These are phyloP conservation scores for Ocimum tenuiflorum DNA, from an alignment of 257 asterid genomes.

Conservation along the genomic window DNA sequence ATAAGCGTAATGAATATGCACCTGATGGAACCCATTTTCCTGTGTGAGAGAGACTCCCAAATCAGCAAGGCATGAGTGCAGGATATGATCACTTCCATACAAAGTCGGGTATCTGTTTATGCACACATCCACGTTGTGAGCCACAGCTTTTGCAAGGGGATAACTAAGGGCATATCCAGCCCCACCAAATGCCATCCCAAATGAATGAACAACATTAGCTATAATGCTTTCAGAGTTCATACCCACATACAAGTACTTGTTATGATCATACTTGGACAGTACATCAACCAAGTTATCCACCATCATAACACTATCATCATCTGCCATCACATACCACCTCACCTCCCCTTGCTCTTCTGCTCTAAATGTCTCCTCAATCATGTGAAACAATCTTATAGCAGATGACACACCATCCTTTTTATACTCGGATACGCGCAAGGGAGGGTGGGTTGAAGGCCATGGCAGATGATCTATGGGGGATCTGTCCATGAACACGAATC, in stretches of 20 bases:
- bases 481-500: slow-evolving; percentile 27
- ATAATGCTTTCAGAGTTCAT: slow-evolving; percentile 41
- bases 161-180: slow-evolving; percentile 45
- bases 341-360: slow-evolving; percentile 1
- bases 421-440: slow-evolving; percentile 25
- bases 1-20: too few relatives aligned
- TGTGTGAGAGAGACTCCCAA: slow-evolving; percentile 41
- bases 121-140: slow-evolving; percentile 39
- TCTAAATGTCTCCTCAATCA: slow-evolving; percentile 27
- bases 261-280: slow-evolving; percentile 36
- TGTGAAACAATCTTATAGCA: slow-evolving; percentile 24
- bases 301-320: slow-evolving; percentile 43
- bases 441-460: slow-evolving; percentile 29
- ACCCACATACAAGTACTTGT: slow-evolving; percentile 40
- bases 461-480: slow-evolving; percentile 24
- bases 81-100: slow-evolving; percentile 35
- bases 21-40: slow-evolving; percentile 41
- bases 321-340: slow-evolving; percentile 44
- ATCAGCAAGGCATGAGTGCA: slow-evolving; percentile 45
- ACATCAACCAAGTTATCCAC: slow-evolving; percentile 37
- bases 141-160: slow-evolving; percentile 49
- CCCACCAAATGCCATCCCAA: slow-evolving; percentile 51
- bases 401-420: slow-evolving; percentile 20
- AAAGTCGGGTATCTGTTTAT: slow-evolving; percentile 34
- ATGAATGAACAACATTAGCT: slow-evolving; percentile 30